Conservation (phyloP, 2,329 filamentous ascomycete genomes). For the Calonectria pteridis region DNA sequence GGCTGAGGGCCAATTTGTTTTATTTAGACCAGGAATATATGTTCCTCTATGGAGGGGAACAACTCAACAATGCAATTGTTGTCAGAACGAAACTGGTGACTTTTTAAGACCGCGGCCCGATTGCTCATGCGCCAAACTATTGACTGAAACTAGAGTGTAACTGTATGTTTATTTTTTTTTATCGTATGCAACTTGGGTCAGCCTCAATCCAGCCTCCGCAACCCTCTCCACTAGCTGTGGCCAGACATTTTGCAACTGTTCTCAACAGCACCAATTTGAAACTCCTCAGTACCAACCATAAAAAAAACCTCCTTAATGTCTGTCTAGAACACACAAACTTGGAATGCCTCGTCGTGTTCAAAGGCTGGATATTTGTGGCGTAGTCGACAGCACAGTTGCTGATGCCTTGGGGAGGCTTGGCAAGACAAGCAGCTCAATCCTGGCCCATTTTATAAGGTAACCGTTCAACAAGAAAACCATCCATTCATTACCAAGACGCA, state of each 20-base stretch:
- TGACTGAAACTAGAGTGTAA: not conserved
- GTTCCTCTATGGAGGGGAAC: not conserved
- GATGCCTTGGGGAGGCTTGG: not conserved
- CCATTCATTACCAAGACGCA: not conserved
- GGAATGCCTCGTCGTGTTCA: too few relatives aligned
- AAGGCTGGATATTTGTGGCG: too few relatives aligned
- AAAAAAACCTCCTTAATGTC: too few relatives aligned
- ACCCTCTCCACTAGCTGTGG: too few relatives aligned
- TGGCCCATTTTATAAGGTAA: not conserved
- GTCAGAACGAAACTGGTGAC: not conserved
- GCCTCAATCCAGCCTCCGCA: not conserved
- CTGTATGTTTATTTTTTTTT: not conserved
- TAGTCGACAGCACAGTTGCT: not conserved
- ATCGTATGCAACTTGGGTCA: not conserved
- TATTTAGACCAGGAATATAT: not conserved
- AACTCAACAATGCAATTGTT: not conserved
- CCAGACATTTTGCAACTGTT: too few relatives aligned
- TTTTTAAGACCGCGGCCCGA: not conserved
- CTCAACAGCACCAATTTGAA: too few relatives aligned
- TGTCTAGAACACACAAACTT: too few relatives aligned
- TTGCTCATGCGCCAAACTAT: not conserved
- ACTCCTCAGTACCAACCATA: too few relatives aligned
- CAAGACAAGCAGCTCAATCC: not conserved
- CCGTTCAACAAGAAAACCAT: not conserved
- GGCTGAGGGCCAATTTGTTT: slow-evolving; percentile 19